Evolutionary conservation across 208 protist genomes (phyloP), one percentile per base, ranked within the genome.

Genomic region (Crithidia fasciculata): DNA sequence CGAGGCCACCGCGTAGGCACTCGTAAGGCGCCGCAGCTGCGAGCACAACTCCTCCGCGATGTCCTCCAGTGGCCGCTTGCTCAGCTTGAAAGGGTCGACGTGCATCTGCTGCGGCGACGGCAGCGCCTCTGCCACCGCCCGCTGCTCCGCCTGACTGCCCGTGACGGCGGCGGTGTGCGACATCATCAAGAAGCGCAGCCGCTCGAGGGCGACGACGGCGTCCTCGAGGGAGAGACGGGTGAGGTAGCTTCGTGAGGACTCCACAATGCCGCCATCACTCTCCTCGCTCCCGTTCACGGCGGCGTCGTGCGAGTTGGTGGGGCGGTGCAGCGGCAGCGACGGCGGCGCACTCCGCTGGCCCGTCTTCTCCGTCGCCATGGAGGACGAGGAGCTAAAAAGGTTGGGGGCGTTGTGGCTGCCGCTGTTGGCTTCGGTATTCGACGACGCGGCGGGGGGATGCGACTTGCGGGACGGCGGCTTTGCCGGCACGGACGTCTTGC

Each of bases 31-130:
- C 19, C 69, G 62, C 19, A 81, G 69, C 58, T 79, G 79, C 36
- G 54, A 76, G 69, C 71, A 75, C 18, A 88, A 67, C 50, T 88
- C 83, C 52, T 88, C 83, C 18, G 83, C 83, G 15, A 88, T 76
- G 12, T 79, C 73, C 55, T 84, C 75, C 40, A 88, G 60, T 7
- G 83, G 83, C 0, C 83, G 66, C 53, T 63, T 77, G 65, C 83
- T 84, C 19, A 84, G 71, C 62, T 72, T 72, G 43, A 84, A 78
- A 2, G 78, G 83, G 65, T 88, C 72, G n/a, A 83, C 78, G 41
- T 69, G 65, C 19, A 54, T 62, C 41, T 66, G 52, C 15, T 57
- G 58, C 41, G 59, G 58, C 5, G 72, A 40, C 15, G 56, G 54
- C 19, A 63, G 28, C 28, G 28, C 47, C 4, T 57, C 45, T 0